Percentiles rank a stretch among this genome's conserved stretches.
These are phyloP conservation scores for Aspergillus puulaauensis DNA, from an alignment of 2,329 filamentous ascomycete species.

Conservation along the genomic window DNA sequence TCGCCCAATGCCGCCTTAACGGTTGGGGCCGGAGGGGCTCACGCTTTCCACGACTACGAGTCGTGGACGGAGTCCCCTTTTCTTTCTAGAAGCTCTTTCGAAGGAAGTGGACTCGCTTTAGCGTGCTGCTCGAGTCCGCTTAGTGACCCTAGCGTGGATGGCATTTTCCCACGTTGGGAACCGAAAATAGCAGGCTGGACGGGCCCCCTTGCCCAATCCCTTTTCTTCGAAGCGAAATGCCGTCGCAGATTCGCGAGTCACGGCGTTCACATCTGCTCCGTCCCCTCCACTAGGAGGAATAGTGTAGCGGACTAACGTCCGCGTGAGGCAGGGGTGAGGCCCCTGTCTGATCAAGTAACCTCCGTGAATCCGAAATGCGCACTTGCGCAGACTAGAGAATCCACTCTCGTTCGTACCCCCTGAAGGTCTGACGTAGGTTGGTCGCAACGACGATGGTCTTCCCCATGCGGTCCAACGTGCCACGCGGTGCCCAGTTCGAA, in stretches of 20 bases:
- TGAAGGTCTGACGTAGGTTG: constrained; percentile 8
- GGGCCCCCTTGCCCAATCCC: background rate
- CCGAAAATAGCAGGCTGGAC: background rate
- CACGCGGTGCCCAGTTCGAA: constrained; percentile 23
- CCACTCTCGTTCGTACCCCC: constrained; percentile 9
- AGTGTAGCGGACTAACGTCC: constrained; percentile 3
- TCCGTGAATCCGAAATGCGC: background rate
- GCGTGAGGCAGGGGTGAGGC: constrained; percentile 2
- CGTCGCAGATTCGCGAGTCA: background rate
- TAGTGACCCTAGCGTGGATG: constrained; percentile 16
- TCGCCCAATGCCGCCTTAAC: constrained; percentile 6
- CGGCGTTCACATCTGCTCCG: background rate
- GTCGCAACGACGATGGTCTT: background rate
- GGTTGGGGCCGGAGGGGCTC: constrained; percentile 8
- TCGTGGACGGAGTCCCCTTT: background rate
- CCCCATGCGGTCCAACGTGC: constrained; percentile 19
- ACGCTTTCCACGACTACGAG: background rate
- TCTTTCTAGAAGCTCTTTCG: constrained; percentile 18
- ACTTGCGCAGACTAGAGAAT: background rate
- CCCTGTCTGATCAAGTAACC: constrained; percentile 3
- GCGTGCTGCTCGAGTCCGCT: constrained; percentile 18
- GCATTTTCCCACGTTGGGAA: constrained; percentile 1
- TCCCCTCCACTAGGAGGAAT: background rate
- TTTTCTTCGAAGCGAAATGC: background rate
- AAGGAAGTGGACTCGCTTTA: constrained; percentile 19